These are phyloP conservation scores for Brassica juncea DNA, from an alignment of 345 rosid genomes.

Conservation along the genomic window DNA sequence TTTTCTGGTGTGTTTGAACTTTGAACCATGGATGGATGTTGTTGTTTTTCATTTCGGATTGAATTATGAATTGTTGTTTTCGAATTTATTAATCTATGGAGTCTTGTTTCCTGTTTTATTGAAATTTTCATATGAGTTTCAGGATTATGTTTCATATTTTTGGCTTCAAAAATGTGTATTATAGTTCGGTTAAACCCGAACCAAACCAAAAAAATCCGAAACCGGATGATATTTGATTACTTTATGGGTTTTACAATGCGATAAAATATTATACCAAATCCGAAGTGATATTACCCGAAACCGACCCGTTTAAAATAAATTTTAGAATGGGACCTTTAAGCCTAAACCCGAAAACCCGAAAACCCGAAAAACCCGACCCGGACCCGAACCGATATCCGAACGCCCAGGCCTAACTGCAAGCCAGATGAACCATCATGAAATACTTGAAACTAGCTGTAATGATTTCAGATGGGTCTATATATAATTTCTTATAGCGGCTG, in stretches of 20 bases:
- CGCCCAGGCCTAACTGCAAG: background rate
- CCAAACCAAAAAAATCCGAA: no score
- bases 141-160: background rate
- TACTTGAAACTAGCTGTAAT: background rate
- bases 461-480: slow-evolving; percentile 1
- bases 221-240: no score
- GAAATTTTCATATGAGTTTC: background rate
- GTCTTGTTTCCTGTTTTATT: background rate
- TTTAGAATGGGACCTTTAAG: no score
- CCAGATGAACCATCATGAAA: no score
- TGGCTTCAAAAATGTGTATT: background rate
- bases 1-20: background rate
- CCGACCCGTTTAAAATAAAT: no score
- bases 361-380: no score
- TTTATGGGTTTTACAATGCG: no score
- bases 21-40: background rate
- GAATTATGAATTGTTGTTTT: background rate
- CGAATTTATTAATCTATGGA: background rate
- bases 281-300: no score
- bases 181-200: background rate
- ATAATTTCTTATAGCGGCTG: background rate
- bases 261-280: no score
- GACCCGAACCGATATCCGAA: no score
- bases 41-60: background rate
- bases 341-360: no score